Evolutionary conservation across 1,284 basidiomycete species (phyloP).

Genomic region (Cryptococcus amylolentus): DNA sequence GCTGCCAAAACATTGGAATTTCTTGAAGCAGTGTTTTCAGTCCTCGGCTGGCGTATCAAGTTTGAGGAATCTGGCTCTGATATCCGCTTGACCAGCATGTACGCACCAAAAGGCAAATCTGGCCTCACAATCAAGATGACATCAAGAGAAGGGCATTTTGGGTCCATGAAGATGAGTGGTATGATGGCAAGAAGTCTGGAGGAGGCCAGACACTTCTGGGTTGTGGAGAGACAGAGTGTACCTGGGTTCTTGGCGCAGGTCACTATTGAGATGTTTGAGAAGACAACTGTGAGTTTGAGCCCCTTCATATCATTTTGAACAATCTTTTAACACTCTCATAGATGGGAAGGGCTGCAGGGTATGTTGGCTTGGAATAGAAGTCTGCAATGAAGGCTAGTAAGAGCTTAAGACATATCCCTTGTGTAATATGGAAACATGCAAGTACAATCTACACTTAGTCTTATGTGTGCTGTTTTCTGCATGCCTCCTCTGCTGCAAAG

Average conservation of each 20-base stretch:
- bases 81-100: conserved; percentile 56
- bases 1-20: conserved; percentile 55
- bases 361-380: conserved; percentile 38
- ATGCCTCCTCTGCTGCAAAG: no score
- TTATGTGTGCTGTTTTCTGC: no score
- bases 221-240: conserved; percentile 52
- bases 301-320: not conserved
- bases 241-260: conserved; percentile 55
- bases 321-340: conserved; percentile 1
- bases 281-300: conserved; percentile 43
- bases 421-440: no score
- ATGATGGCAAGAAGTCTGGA: conserved; percentile 48
- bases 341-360: conserved; percentile 44
- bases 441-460: no score
- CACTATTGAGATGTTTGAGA: conserved; percentile 53
- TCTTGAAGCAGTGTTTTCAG: conserved; percentile 54
- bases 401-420: no score
- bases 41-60: conserved; percentile 57
- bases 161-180: conserved; percentile 53
- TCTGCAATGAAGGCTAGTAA: no score
- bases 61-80: conserved; percentile 56
- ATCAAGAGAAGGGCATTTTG: conserved; percentile 52
- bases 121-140: conserved; percentile 52
- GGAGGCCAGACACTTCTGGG: conserved; percentile 54
- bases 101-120: conserved; percentile 54